Conservation (phyloP, 1,139 yeast species). For the Blastobotrys capitulatus region DNA sequence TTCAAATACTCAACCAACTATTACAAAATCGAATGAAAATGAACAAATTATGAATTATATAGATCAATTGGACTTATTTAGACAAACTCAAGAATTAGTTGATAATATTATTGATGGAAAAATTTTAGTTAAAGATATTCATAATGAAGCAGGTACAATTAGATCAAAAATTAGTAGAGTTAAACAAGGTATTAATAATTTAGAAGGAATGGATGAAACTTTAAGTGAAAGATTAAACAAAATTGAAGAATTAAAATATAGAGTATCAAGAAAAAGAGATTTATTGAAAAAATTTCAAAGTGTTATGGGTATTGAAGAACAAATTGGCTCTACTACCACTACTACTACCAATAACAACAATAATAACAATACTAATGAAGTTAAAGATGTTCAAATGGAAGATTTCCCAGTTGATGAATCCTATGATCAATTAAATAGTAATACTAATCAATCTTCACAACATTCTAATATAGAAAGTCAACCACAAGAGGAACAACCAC, state of each 20-base stretch:
- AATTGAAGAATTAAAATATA: constrained; percentile 13
- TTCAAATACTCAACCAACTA: background rate
- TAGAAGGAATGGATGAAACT: constrained; percentile 21
- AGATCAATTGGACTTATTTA: constrained; percentile 23
- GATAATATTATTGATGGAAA: constrained; percentile 21
- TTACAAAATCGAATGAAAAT: background rate
- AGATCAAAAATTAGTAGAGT: constrained; percentile 23
- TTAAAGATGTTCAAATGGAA: background rate
- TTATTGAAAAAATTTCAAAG: constrained; percentile 18
- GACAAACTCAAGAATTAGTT: constrained; percentile 23
- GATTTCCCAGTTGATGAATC: background rate
- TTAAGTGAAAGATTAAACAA: constrained; percentile 16
- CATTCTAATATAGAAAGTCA: too few species aligned
- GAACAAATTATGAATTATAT: constrained; percentile 11
- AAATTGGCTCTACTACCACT: background rate
- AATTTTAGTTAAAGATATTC: constrained; percentile 23
- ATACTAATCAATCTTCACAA: background rate
- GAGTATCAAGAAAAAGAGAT: constrained; percentile 15
- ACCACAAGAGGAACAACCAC: too few species aligned
- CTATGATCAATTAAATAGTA: background rate
- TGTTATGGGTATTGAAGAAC: background rate
- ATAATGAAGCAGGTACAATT: constrained; percentile 27
- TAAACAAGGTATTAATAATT: constrained; percentile 15
- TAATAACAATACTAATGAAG: background rate
- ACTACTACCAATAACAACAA: too few species aligned